phyloP scores from a whole-genome alignment of 1,284 basidiomycete genomes.

The Schizophyllum amplum region DNA sequence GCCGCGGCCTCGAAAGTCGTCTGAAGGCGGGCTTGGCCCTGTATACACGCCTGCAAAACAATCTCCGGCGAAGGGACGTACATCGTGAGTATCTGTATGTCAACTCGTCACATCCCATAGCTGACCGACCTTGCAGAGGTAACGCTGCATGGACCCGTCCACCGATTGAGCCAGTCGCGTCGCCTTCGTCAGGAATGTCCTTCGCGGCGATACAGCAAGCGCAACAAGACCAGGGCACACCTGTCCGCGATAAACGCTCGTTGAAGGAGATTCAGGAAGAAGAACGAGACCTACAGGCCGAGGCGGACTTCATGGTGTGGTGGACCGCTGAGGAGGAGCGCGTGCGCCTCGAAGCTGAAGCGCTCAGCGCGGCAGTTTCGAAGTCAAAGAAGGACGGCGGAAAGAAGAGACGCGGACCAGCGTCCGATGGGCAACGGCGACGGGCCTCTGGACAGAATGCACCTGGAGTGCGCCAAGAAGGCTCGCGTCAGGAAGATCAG shows the following conservation, averaged over 20 bases:
- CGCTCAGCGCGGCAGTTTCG: conserved; percentile 7
- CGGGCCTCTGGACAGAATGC: not conserved
- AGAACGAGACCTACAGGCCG: conserved; percentile 56
- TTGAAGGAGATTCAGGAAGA: conserved; percentile 82
- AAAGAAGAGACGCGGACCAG: not conserved
- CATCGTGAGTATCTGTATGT: conserved; percentile 5
- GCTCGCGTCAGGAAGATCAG: not conserved
- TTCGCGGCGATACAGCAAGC: conserved; percentile 79
- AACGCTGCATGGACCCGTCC: conserved; percentile 53
- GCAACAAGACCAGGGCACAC: conserved; percentile 48
- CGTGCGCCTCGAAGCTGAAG: conserved; percentile 37
- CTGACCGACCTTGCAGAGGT: conserved; percentile 23
- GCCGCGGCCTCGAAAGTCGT: conserved; percentile 16
- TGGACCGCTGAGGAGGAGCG: conserved; percentile 79
- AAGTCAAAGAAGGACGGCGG: not conserved
- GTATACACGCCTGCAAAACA: conserved; percentile 51
- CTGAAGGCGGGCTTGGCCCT: conserved; percentile 36
- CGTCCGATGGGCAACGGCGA: not conserved
- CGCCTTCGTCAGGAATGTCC: conserved; percentile 42
- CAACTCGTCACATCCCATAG: conserved; percentile 4
- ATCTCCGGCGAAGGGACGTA: conserved; percentile 10
- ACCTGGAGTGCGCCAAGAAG: not conserved
- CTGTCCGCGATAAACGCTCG: conserved; percentile 47
- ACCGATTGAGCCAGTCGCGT: conserved; percentile 36
- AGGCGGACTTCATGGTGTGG: conserved; percentile 79